These are phyloP conservation scores for Fonsecaea monophora DNA, from an alignment of 2,329 filamentous ascomycete species.

Conservation along the genomic window DNA sequence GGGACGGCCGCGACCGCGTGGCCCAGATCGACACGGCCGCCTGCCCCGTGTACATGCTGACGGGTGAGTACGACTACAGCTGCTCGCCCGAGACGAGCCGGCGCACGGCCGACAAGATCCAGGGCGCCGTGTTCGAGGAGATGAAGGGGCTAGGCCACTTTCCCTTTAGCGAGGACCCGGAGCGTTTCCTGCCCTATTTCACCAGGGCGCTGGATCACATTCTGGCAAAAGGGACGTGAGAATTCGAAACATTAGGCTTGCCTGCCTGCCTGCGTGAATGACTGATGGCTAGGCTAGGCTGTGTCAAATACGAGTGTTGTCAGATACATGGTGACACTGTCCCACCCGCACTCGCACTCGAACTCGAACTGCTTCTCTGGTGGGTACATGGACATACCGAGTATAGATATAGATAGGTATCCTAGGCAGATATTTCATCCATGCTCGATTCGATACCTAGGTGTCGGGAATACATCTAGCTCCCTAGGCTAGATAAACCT, in stretches of 20 bases:
- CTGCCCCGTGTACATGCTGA: constrained; percentile 61
- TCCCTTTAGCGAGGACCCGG: constrained; percentile 35
- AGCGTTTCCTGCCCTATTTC: constrained; percentile 33
- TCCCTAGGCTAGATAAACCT: too few species aligned
- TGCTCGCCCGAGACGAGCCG: constrained; percentile 31
- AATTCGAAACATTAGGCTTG: neutral
- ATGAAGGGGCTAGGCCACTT: constrained; percentile 38
- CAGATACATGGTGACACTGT: too few species aligned
- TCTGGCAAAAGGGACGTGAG: neutral
- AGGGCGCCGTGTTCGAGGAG: constrained; percentile 31
- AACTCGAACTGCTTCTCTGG: too few species aligned
- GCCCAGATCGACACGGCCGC: constrained; percentile 54
- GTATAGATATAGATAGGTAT: too few species aligned
- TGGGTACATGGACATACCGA: too few species aligned
- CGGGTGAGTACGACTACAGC: constrained; percentile 45
- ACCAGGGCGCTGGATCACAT: constrained; percentile 31
- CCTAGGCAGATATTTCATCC: too few species aligned
- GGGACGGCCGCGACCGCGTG: constrained; percentile 55
- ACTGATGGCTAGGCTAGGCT: too few species aligned
- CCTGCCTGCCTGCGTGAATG: too few species aligned
- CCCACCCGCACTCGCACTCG: too few species aligned
- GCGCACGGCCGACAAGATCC: constrained; percentile 34
- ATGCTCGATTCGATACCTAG: too few species aligned
- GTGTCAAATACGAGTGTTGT: too few species aligned
- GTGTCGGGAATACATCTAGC: too few species aligned